Conservation (phyloP, 768 basidiomycete genomes). For the Hygrophoropsis aurantiaca region DNA sequence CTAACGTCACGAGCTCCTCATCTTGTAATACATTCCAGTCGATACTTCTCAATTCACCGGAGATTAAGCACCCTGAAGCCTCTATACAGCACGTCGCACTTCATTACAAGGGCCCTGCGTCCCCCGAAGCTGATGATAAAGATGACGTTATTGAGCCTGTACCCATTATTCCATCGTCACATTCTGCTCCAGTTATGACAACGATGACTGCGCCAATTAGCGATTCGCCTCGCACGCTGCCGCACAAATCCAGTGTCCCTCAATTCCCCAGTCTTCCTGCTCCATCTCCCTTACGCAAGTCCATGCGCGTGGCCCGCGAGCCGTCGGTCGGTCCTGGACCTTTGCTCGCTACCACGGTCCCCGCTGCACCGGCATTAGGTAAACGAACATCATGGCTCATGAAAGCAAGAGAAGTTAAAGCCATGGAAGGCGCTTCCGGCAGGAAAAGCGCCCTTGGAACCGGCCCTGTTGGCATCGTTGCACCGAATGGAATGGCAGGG, state of each 20-base stretch:
- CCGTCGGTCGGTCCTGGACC: constrained; percentile 31
- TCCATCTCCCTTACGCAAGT: constrained; percentile 70
- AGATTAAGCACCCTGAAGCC: constrained; percentile 16
- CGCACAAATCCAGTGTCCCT: constrained; percentile 40
- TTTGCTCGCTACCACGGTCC: constrained; percentile 35
- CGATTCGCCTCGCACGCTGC: constrained; percentile 25
- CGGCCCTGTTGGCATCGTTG: background rate
- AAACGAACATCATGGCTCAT: constrained; percentile 82
- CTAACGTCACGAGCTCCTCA: constrained; percentile 18
- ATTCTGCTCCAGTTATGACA: constrained; percentile 6
- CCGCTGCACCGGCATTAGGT: constrained; percentile 38
- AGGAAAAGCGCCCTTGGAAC: constrained; percentile 16
- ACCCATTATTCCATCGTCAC: constrained; percentile 13
- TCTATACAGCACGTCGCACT: background rate
- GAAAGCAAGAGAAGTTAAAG: constrained; percentile 74
- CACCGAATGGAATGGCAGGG: constrained; percentile 5
- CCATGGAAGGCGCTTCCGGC: constrained; percentile 53
- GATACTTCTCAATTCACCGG: constrained; percentile 38
- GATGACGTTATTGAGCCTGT: constrained; percentile 24
- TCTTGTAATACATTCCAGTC: constrained; percentile 38
- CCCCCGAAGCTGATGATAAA: constrained; percentile 8
- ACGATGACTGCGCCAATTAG: constrained; percentile 35
- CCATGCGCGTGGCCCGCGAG: constrained; percentile 52
- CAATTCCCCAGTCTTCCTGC: constrained; percentile 67
- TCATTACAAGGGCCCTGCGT: background rate